Evolutionary conservation across 2,329 filamentous ascomycete species (phyloP).

Genomic region (Aspergillus hortae): DNA sequence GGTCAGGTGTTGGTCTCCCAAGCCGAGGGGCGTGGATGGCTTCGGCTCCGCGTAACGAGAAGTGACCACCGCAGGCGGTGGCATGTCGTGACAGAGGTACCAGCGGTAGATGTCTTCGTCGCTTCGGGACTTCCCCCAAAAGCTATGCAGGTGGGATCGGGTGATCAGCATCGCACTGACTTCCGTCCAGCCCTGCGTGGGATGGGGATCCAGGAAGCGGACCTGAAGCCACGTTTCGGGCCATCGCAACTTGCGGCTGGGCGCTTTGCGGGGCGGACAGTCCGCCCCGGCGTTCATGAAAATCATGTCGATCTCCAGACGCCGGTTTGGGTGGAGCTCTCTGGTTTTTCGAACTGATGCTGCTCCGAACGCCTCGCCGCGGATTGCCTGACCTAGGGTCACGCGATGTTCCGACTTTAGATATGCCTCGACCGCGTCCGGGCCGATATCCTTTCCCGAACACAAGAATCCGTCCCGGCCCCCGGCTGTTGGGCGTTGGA

Average conservation of each 20-base stretch:
- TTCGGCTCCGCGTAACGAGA: not conserved
- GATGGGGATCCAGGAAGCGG: not conserved
- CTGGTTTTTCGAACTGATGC: not conserved
- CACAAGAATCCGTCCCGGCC: not conserved
- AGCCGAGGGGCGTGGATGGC: not conserved
- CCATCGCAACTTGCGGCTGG: not conserved
- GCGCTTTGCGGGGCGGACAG: not conserved
- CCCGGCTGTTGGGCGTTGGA: not conserved
- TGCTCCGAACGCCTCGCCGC: not conserved
- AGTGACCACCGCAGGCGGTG: not conserved
- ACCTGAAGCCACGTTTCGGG: not conserved
- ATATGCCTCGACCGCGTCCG: not conserved
- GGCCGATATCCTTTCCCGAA: not conserved
- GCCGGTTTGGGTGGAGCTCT: not conserved
- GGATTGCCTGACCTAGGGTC: not conserved
- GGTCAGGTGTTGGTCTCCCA: not conserved
- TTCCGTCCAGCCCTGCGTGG: not conserved
- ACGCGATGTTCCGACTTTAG: not conserved
- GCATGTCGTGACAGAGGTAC: not conserved
- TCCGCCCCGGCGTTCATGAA: not conserved
- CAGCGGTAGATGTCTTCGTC: not conserved
- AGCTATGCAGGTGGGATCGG: not conserved
- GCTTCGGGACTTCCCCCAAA: not conserved
- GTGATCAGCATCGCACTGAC: not conserved
- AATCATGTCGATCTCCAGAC: not conserved